These are phyloP conservation scores for Myrica gale DNA, from an alignment of 306 rosid genomes.

Conservation along the genomic window DNA sequence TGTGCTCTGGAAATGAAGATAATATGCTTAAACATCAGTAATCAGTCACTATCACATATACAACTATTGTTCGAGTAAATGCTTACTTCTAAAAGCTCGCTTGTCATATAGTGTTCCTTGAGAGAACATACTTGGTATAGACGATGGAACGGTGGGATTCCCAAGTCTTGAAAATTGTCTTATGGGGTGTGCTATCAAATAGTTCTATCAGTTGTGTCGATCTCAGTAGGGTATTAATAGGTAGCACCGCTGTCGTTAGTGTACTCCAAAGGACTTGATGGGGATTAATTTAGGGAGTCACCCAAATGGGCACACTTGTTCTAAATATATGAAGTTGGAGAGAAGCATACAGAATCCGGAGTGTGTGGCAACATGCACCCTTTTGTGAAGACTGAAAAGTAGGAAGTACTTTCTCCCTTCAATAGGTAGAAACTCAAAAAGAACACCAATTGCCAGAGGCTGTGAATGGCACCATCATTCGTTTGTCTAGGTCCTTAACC, in stretches of 20 bases:
- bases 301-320: neutral
- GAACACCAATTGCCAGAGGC: too few relatives aligned
- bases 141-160: neutral
- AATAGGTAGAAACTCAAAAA: too few relatives aligned
- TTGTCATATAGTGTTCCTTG: neutral
- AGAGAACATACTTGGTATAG: neutral
- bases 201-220: neutral
- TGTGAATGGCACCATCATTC: too few relatives aligned
- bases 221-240: neutral
- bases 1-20: neutral
- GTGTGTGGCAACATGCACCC: too few relatives aligned
- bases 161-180: neutral
- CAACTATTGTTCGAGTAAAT: neutral
- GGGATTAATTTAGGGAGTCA: slow-evolving; percentile 1
- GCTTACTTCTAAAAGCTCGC: neutral
- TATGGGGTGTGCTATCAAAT: neutral
- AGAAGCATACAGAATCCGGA: neutral
- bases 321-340: neutral
- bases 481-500: too few relatives aligned
- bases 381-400: too few relatives aligned
- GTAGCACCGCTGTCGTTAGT: neutral
- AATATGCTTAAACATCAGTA: neutral
- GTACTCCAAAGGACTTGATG: neutral
- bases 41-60: neutral
- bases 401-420: too few relatives aligned